Base-by-base conservation (phyloP, 2,329 filamentous ascomycete species). In the Byssoonygena ceratinophila region DNA sequence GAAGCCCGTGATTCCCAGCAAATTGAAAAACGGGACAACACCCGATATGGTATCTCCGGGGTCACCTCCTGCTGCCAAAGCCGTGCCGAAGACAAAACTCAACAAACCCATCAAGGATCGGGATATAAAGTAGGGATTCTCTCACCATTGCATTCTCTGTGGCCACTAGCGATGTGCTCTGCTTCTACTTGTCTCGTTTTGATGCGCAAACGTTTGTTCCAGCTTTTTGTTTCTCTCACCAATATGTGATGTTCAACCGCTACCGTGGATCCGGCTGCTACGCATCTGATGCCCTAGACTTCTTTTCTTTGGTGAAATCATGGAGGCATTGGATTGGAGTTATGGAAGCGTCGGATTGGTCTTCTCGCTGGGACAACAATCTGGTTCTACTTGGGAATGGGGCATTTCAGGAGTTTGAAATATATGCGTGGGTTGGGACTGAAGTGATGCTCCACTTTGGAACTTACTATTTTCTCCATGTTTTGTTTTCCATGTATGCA, bases 11-110 rank as follows among this genome's bases (percentile, higher is more conserved):
- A 55, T 56, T 54, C 63, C 54, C 53, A 71, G 68, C 55, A 71
- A 71, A 56, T 58, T 71, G 29, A 71, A 70, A 52, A 70, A 71
- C 57, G 69, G 66, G 27, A 64, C 70, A 20, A 71, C 68, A 1
- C 63, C 64, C 5, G 64, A 66, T 54, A 64, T 63, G 59, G 34
- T 49, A 7, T 46, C 54, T 14, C 25, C 44, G 6, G 51, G 22
- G 3, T 43, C 39, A 25, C 40, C 48, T 5, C 12, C 29, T 12
- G 5, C 41, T 34, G 4, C 25, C 36, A 52, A 52, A 25, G 23
- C 41, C 9, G 22, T 23, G n/a, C 8, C 36, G 32, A 52, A 52
- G 25, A 46, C 37, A 5, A 52, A 46, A n/a, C 43, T 47, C 5
- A 52, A 46, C 40, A 51, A 37, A n/a, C 49, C 49, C n/a, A 37